phyloP scores from a whole-genome alignment of 306 rosid genomes.

The Vachellia collinsii region DNA sequence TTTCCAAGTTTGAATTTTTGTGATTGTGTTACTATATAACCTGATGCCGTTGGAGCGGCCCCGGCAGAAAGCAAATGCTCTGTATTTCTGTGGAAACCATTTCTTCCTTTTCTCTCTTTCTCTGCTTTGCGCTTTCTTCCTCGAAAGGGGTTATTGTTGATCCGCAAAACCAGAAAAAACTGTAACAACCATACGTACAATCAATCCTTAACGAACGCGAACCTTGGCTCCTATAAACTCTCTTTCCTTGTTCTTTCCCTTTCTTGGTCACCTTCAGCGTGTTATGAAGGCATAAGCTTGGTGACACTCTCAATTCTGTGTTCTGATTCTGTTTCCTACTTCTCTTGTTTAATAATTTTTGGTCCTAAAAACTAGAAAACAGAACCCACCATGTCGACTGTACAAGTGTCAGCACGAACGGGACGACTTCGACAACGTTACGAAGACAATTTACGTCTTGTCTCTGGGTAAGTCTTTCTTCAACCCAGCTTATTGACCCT shows the following conservation, averaged over 20 bases:
- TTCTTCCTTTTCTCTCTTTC: background rate
- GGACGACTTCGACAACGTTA: constrained; percentile 63
- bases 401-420: constrained; percentile 43
- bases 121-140: background rate
- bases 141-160: background rate
- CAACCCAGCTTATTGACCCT: background rate
- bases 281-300: background rate
- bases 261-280: background rate
- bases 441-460: constrained; percentile 55
- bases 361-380: background rate
- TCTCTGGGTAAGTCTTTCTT: constrained; percentile 53
- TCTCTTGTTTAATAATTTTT: background rate
- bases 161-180: background rate
- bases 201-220: background rate
- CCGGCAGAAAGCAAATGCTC: background rate
- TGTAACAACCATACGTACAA: background rate
- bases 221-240: background rate
- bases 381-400: constrained; percentile 39
- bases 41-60: constrained; percentile 7
- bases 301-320: constrained; percentile 1
- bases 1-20: background rate
- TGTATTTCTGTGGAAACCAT: background rate
- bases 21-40: background rate
- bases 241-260: background rate
- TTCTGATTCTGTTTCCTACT: background rate